Evolutionary conservation across 495 filamentous ascomycete genomes (phyloP), one percentile per base, ranked within the genome.

Genomic region (Hypoxylon perforatum): DNA sequence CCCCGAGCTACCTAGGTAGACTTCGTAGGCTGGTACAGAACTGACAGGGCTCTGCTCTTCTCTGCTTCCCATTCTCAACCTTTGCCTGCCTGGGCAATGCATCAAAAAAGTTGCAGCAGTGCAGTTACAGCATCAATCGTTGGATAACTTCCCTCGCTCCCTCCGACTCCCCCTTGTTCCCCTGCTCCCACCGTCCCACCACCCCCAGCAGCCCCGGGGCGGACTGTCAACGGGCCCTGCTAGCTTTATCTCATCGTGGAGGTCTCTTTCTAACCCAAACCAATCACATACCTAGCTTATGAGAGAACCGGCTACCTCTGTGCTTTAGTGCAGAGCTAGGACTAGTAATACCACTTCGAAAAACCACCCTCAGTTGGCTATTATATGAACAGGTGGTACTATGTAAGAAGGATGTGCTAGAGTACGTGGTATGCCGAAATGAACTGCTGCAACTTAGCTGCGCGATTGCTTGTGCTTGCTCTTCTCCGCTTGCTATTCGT

Each of bases 211-310:
- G 51, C 39, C 30, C 30, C 7, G 30, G 8, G 30, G 30, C 30
- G 7, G 30, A 33, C 30, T 9, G 50, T 36, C 52, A 61, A 51
- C 25, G 51, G 39, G 45, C 66, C 66, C 33, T 64, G 57, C 66
- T 69, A 64, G 66, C 66, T 69, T 61, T 61, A 64, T 69, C 66
- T 69, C 55, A 61, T 69, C 66, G 59, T 69, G 61, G 61, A 69
- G 61, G 61, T 58, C 22, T 35, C 39, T 61, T 52, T 41, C 46
- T 14, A 61, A 61, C 8, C 55, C 51, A 48, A 10, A 19, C 66
- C 66, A 69, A 69, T 69, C 54, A 65, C 56, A 19, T 69, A 52
- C 66, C 66, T 61, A 15, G 66, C 8, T 57, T 11, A 11, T 21
- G 57, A 28, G 11, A 41, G 33, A 59, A 49, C 61, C 58, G 57